A percentile compares a stretch with the other conserved stretches of the same genome.
phyloP scores from a whole-genome alignment of 441 rosid species.

The Populus hybrid region DNA sequence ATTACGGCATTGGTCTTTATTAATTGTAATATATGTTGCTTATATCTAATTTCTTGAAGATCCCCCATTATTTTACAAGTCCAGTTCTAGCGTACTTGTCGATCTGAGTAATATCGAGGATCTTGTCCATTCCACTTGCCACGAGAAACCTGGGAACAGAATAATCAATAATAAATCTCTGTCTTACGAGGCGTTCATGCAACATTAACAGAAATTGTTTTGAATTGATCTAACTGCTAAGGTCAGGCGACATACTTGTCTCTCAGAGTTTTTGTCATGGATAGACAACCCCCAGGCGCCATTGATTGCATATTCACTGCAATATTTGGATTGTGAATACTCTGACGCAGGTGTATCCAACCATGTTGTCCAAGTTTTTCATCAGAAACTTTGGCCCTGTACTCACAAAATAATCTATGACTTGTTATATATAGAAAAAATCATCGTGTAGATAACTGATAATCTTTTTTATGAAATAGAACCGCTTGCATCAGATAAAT shows the following conservation, averaged over 20 bases:
- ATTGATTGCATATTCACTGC: slow-evolving; percentile 79
- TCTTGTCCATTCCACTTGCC: slow-evolving; percentile 3
- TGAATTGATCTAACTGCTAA: neutral
- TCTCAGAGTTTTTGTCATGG: slow-evolving; percentile 45
- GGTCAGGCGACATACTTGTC: slow-evolving; percentile 40
- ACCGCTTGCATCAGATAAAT: neutral
- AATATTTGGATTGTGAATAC: slow-evolving; percentile 85
- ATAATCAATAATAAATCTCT: neutral
- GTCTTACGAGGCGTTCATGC: neutral
- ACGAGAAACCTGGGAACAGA: slow-evolving; percentile 1
- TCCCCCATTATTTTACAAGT: neutral
- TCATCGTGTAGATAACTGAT: neutral
- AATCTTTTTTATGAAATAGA: neutral
- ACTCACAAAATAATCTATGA: neutral
- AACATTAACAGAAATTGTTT: neutral
- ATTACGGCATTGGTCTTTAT: neutral
- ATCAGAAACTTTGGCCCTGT: slow-evolving; percentile 42
- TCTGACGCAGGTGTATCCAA: slow-evolving; percentile 86
- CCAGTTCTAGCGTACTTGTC: slow-evolving; percentile 2
- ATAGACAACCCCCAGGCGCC: slow-evolving; percentile 61
- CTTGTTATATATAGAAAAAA: neutral
- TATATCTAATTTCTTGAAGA: neutral
- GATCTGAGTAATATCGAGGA: neutral
- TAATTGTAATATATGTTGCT: neutral
- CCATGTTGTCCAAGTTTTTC: slow-evolving; percentile 57